Percentiles rank a stretch among this genome's conserved stretches.
These are phyloP conservation scores for Leishmania gerbilli DNA, from an alignment of 208 protist genomes.

Conservation along the genomic window DNA sequence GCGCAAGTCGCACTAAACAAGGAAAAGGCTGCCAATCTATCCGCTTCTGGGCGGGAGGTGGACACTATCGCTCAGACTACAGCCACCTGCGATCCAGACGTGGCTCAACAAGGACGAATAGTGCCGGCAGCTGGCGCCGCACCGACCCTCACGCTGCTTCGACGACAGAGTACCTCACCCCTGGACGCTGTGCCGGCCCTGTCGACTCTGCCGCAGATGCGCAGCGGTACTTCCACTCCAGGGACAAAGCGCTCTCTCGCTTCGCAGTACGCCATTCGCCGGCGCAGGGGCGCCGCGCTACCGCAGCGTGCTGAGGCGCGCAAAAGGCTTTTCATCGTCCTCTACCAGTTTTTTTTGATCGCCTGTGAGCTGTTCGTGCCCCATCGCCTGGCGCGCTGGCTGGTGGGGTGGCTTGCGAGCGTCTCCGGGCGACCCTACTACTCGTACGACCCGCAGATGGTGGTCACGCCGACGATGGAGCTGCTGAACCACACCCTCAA, in stretches of 20 bases:
- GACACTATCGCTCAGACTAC: background rate
- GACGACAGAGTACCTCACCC: background rate
- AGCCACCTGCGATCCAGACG: background rate
- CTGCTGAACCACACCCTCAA: slow-evolving; percentile 45
- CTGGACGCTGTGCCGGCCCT: background rate
- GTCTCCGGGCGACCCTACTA: slow-evolving; percentile 40
- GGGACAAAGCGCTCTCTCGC: slow-evolving; percentile 37
- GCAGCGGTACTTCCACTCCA: background rate
- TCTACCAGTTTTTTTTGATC: slow-evolving; percentile 47
- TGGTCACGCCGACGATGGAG: slow-evolving; percentile 35
- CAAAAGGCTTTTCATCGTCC: slow-evolving; percentile 20
- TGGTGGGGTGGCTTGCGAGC: slow-evolving; percentile 33
- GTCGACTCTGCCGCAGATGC: background rate
- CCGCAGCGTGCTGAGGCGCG: slow-evolving; percentile 3
- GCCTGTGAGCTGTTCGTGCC: slow-evolving; percentile 46
- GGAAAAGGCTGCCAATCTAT: background rate
- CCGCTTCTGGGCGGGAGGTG: background rate
- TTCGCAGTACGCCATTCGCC: slow-evolving; percentile 48
- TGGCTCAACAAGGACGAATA: background rate
- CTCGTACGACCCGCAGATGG: slow-evolving; percentile 39
- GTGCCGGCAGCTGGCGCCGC: background rate
- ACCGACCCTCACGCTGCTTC: background rate
- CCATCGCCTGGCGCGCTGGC: slow-evolving; percentile 29
- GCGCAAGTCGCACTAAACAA: background rate
- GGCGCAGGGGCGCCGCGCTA: background rate